Base-by-base conservation (phyloP, 208 protist genomes). In the Wallacemonas collosoma region DNA sequence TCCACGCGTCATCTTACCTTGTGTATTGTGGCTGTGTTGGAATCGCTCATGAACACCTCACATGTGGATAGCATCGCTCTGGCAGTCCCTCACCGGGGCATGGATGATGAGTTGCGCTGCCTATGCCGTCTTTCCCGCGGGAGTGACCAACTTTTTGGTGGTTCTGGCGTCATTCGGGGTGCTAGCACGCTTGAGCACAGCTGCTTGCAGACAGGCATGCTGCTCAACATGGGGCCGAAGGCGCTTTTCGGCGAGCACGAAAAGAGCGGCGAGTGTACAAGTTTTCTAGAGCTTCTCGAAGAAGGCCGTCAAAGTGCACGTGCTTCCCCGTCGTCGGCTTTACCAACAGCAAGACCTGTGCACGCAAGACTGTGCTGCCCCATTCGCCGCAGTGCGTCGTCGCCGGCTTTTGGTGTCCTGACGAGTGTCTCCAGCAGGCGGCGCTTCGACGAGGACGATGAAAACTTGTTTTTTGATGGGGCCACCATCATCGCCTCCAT, bases 21-120 rank as follows among this genome's bases (percentile, higher is more conserved):
- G 60, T 73, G 69, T 55, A 41, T 73, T 14, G 57, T 56, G 2
- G 39, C 69, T 2, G 57, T 75, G 43, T 53, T 79, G 17, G 68
- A 73, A 1, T 41, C 64, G 26, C 35, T 73, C 14, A 5, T 40
- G 44, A 57, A 55, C 15, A 15, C 56, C 7, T 43, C 56, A 7
- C 56, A 62, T 15, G 36, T 15, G 7, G 56, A 62, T 15, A 38
- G 36, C 14, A 50, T 76, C 40, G 65, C 71, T 5, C 71, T 81
- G 4, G 47, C 58, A 12, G 64, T 81, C 14, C 71, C 76, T 8
- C 48, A 81, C 47, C 8, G 76, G 9, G 76, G 76, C 11, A 66
- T 72, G 17, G 54, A 68, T 8, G 76, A 81, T 43, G 76, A 81
- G 61, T 72, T 81, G 14, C 61, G 76, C 8, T 81, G 76, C 41